Evolutionary conservation across 148 eudicot species (phyloP), one percentile per base, ranked within the genome.

Genomic region (Persicaria maculosa): DNA sequence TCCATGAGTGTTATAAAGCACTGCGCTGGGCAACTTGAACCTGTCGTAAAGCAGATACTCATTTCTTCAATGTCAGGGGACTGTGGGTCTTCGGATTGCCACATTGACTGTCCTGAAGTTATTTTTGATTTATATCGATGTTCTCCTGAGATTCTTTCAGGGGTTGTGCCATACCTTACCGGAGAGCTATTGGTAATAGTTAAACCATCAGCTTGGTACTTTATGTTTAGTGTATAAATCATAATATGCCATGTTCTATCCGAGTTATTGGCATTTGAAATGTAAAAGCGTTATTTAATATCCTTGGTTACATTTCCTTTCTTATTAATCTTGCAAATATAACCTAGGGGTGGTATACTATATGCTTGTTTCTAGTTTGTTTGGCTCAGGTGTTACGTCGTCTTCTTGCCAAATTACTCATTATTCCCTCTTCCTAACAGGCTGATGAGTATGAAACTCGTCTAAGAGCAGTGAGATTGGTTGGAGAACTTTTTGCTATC

Each of bases 1-100:
- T 90, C 96, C 68, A 90, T 88, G 92, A 81, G 85, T 75, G 94
- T 92, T 78, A 84, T 95, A 71, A 85, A 83, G 76, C 84, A 83
- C 19, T 90, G 94, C 85, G 80, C 93, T 76, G 88, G 74, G 72
- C 90, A 92, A 78, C 92, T 95, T 72, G 99, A 90, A 83, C 90
- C 97, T 79, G 84, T 81, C 77, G 83, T 95, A 74, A 92, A 92
- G 81, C 90, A 89, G 77, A 86, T 85, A 75, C 89, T 95, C 68
- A 77, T 92, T 74, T 95, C 99, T 72, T 89, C 91, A 76, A 87
- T 95, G 91, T 84, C 97, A 3, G 97, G 86, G 73, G 97, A 90
- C 40, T 84, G 74, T 75, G 76, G 77, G 74, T 74, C 94, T 71
- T 68, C 74, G 46, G 83, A 84, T 73, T 68, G 68, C 81, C 80